These are phyloP conservation scores for Oehlia diaphana DNA, from an alignment of 192 early-diverging fungal genomes.

Conservation along the genomic window DNA sequence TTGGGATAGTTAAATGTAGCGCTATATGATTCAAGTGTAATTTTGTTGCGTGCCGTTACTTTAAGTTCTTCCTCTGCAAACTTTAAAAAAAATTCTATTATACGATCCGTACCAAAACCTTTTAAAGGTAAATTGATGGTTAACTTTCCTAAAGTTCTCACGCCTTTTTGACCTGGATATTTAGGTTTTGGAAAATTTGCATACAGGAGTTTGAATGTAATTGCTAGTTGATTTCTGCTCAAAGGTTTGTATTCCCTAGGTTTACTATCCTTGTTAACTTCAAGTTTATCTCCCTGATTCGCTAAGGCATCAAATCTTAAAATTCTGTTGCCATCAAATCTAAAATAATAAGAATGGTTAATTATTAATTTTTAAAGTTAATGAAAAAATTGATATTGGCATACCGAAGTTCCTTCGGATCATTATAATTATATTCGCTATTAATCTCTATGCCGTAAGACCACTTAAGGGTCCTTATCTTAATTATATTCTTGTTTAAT, in stretches of 20 bases:
- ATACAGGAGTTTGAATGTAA: neutral
- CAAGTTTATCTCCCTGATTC: neutral
- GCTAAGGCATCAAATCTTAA: neutral
- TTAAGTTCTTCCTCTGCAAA: slow-evolving; percentile 25
- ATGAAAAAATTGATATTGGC: neutral
- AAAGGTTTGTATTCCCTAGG: neutral
- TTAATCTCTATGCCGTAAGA: slow-evolving; percentile 14
- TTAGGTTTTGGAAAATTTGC: neutral
- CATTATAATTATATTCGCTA: neutral
- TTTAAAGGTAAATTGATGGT: neutral
- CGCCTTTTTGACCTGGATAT: slow-evolving; percentile 8
- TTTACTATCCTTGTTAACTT: neutral
- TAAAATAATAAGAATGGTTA: neutral
- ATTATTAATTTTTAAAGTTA: neutral
- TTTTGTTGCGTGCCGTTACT: slow-evolving; percentile 14
- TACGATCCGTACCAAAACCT: neutral
- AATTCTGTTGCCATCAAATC: neutral
- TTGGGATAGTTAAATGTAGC: neutral
- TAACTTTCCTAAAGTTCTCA: neutral
- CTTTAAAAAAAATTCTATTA: slow-evolving; percentile 6
- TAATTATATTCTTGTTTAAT: neutral
- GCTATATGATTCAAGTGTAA: neutral
- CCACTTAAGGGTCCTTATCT: slow-evolving; percentile 1
- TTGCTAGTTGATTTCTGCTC: neutral
- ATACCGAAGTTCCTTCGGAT: neutral